phyloP scores from a whole-genome alignment of 2,329 filamentous ascomycete genomes.

The Nemania sp. region DNA sequence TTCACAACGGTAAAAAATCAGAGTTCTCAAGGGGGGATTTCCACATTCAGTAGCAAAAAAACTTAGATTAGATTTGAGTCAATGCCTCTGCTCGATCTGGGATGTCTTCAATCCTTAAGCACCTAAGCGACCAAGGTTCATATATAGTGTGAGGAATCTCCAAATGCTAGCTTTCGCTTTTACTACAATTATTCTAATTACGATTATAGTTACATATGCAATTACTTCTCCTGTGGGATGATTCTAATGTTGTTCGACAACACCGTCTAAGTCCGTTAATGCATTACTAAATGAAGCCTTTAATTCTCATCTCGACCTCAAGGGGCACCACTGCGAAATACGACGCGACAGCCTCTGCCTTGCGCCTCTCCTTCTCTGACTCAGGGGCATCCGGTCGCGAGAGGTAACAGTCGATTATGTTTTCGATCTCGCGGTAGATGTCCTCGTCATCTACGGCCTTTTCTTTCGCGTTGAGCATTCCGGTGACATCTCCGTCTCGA shows the following conservation, averaged over 20 bases:
- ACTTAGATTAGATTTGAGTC: conserved; percentile 3
- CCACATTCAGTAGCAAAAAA: not conserved
- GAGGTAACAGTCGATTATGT: conserved; percentile 47
- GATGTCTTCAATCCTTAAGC: not conserved
- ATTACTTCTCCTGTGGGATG: not conserved
- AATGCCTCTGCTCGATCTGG: not conserved
- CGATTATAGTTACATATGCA: conserved; percentile 6
- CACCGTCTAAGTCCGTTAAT: not conserved
- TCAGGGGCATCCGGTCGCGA: conserved; percentile 12
- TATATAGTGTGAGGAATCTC: too few relatives aligned
- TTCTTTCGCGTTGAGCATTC: not conserved
- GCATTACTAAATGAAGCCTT: conserved; percentile 40
- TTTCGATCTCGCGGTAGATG: conserved; percentile 45
- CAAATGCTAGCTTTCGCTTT: conserved; percentile 1
- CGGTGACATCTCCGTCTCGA: not conserved
- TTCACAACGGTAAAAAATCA: not conserved
- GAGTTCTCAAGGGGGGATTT: not conserved
- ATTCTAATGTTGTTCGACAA: not conserved
- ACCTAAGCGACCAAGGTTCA: not conserved
- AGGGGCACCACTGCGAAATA: conserved; percentile 35
- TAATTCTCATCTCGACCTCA: conserved; percentile 40
- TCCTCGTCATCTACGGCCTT: conserved; percentile 22
- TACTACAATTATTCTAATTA: conserved; percentile 4
- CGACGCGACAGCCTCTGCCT: conserved; percentile 33
- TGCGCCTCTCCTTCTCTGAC: conserved; percentile 34